These are phyloP conservation scores for Globisporangium parvum DNA, from an alignment of 352 stramenopile species.

Conservation along the genomic window DNA sequence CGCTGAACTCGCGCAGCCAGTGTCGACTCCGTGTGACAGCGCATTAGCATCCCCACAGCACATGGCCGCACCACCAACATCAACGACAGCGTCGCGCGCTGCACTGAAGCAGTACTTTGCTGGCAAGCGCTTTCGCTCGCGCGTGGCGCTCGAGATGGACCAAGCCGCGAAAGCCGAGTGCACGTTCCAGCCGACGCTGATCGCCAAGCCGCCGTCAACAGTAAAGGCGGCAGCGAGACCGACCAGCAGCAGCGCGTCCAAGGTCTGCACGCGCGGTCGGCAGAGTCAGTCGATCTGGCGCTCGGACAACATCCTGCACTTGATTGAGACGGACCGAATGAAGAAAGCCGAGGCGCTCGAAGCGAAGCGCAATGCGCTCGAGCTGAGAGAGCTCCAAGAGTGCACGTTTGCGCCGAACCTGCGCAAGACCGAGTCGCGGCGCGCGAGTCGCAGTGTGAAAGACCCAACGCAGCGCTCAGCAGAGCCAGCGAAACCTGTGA, in stretches of 20 bases:
- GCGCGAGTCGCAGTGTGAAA: too few species aligned
- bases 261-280: constrained; percentile 23
- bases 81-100: constrained; percentile 22
- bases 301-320: constrained; percentile 59
- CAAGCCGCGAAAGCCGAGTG: constrained; percentile 60
- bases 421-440: constrained; percentile 10
- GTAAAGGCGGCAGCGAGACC: background rate
- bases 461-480: too few species aligned
- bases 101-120: constrained; percentile 48
- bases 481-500: constrained; percentile 32
- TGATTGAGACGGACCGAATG: constrained; percentile 56
- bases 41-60: background rate
- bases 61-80: background rate
- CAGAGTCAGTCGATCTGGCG: constrained; percentile 35
- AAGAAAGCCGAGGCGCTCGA: constrained; percentile 55
- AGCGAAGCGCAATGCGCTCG: constrained; percentile 44
- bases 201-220: constrained; percentile 16
- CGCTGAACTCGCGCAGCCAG: constrained; percentile 37
- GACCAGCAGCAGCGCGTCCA: constrained; percentile 30
- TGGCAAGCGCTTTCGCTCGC: constrained; percentile 63
- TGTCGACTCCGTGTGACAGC: constrained; percentile 17
- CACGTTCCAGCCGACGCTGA: constrained; percentile 54
- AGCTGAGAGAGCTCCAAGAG: constrained; percentile 64
- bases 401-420: constrained; percentile 81
- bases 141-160: constrained; percentile 64